Percentiles rank a stretch among this genome's conserved stretches.
These are phyloP conservation scores for Vigna radiata DNA, from an alignment of 306 rosid species.

Conservation along the genomic window DNA sequence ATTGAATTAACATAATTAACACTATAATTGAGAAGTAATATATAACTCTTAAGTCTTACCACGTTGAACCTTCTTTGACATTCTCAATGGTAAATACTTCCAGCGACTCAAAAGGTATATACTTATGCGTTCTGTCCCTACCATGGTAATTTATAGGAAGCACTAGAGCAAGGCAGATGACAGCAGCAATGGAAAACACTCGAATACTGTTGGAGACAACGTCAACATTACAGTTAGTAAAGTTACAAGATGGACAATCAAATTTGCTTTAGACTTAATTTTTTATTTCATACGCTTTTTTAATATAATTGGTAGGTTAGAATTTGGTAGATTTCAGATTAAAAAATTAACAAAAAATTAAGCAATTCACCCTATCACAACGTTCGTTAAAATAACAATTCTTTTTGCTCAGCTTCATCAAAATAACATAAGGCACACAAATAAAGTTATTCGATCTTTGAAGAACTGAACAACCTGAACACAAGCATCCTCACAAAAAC, in stretches of 20 bases:
- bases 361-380: constrained; percentile 27
- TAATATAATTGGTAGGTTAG: constrained; percentile 14
- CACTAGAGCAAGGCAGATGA: constrained; percentile 68
- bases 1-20: constrained; percentile 37
- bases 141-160: constrained; percentile 95
- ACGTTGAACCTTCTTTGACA: constrained; percentile 70
- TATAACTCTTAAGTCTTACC: constrained; percentile 55
- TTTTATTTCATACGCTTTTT: background rate
- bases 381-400: constrained; percentile 10
- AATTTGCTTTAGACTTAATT: constrained; percentile 26
- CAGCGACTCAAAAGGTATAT: constrained; percentile 66
- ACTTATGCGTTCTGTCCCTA: constrained; percentile 47
- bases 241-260: constrained; percentile 36
- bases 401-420: background rate
- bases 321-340: constrained; percentile 17
- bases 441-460: constrained; percentile 35
- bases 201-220: constrained; percentile 72
- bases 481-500: constrained; percentile 79
- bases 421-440: constrained; percentile 21
- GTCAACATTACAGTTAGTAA: constrained; percentile 48
- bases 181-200: constrained; percentile 73
- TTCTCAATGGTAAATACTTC: constrained; percentile 84
- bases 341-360: constrained; percentile 4
- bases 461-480: constrained; percentile 68
- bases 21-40: constrained; percentile 24